A percentile compares a stretch with the other conserved stretches of the same genome.
These are phyloP conservation scores for Myxozyma neotropica DNA, from an alignment of 805 yeast genomes.

Conservation along the genomic window DNA sequence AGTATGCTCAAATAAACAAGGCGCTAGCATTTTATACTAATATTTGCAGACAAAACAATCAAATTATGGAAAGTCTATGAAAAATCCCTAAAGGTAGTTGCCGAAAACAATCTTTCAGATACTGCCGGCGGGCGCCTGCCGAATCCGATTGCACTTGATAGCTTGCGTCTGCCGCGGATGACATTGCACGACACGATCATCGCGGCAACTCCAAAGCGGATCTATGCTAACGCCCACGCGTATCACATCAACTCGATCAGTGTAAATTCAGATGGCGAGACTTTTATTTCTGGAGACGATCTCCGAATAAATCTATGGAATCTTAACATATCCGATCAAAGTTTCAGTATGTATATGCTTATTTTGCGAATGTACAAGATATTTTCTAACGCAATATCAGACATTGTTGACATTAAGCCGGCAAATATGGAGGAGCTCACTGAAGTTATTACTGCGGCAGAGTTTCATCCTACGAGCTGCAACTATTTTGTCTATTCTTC, in stretches of 20 bases:
- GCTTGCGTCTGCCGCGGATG: conserved; percentile 78
- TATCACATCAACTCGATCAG: conserved; percentile 96
- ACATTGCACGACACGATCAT: conserved; percentile 94
- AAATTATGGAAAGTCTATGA: conserved; percentile 96
- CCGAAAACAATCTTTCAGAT: conserved; percentile 81
- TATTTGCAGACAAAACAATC: conserved; percentile 78
- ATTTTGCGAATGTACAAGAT: background rate
- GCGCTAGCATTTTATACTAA: background rate
- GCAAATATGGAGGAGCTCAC: conserved; percentile 98
- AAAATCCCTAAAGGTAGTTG: conserved; percentile 85
- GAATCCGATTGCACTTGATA: conserved; percentile 37
- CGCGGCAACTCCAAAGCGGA: conserved; percentile 89
- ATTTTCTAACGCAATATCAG: conserved; percentile 4
- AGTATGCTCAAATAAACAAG: background rate
- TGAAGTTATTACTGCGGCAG: conserved; percentile 95
- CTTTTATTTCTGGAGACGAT: conserved; percentile 90
- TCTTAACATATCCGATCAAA: conserved; percentile 88
- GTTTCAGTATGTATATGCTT: conserved; percentile 56
- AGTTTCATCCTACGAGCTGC: conserved; percentile 91
- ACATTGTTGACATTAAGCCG: conserved; percentile 97
- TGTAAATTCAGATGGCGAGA: conserved; percentile 93
- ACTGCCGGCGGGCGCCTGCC: conserved; percentile 33
- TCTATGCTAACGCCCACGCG: conserved; percentile 95
- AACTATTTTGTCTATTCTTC: conserved; percentile 93
- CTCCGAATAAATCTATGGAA: conserved; percentile 95